Evolutionary conservation across 305 asterid species (phyloP).

Genomic region (Solanum hybrid): DNA sequence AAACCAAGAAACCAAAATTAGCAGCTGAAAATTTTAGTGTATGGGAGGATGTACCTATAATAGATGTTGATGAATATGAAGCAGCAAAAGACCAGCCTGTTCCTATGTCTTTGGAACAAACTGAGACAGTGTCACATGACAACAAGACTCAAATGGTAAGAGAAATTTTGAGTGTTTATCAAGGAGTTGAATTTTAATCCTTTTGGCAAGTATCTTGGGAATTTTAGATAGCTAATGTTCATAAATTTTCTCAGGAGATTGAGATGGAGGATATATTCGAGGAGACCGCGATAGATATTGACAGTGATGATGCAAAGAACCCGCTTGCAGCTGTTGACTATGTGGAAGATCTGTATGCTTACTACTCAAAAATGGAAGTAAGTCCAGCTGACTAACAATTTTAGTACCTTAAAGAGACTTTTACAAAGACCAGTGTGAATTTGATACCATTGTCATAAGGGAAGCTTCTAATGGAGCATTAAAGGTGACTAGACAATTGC

Average conservation of each 20-base stretch:
- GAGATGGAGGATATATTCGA: conserved; percentile 93
- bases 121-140: conserved; percentile 25
- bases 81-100: conserved; percentile 44
- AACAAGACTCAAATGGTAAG: conserved; percentile 44
- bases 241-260: conserved; percentile 38
- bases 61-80: conserved; percentile 38
- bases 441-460: not conserved
- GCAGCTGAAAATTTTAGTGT: conserved; percentile 38
- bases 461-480: not conserved
- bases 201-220: not conserved
- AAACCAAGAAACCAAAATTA: conserved; percentile 57
- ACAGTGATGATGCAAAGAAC: conserved; percentile 46
- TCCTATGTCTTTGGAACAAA: conserved; percentile 66
- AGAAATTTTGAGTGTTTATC: not conserved
- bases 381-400: not conserved
- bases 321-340: conserved; percentile 65
- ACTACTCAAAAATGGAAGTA: conserved; percentile 76
- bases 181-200: not conserved
- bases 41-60: conserved; percentile 56
- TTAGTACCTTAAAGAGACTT: not conserved
- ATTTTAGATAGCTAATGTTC: not conserved
- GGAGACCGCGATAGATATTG: conserved; percentile 60
- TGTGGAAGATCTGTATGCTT: conserved; percentile 55
- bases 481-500: not conserved
- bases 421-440: not conserved